phyloP scores from a whole-genome alignment of 495 filamentous ascomycete species.

The Daldinia childiae region DNA sequence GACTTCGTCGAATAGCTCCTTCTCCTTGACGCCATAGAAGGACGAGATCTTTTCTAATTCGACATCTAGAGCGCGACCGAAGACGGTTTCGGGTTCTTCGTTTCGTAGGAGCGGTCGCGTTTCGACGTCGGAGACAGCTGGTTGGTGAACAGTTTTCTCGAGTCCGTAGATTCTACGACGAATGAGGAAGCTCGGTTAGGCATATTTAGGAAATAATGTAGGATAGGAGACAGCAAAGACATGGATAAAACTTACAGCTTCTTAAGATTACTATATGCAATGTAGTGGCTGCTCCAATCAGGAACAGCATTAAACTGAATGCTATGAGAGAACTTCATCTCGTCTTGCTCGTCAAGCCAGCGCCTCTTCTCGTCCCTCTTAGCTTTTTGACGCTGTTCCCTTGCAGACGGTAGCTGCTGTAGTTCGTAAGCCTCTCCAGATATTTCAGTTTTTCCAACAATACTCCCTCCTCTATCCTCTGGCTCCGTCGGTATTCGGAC shows the following conservation, averaged over 20 bases:
- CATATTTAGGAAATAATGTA: neutral
- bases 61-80: constrained; percentile 80
- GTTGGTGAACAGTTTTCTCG: constrained; percentile 77
- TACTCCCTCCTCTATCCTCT: constrained; percentile 56
- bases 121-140: constrained; percentile 72
- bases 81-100: constrained; percentile 79
- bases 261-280: constrained; percentile 97
- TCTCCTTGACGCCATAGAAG: constrained; percentile 89
- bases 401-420: constrained; percentile 19
- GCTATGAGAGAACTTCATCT: constrained; percentile 99
- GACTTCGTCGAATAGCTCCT: constrained; percentile 82
- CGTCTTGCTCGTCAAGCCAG: constrained; percentile 71
- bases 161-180: constrained; percentile 85
- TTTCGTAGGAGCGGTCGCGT: constrained; percentile 79
- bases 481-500: constrained; percentile 33
- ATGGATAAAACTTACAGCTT: constrained; percentile 77
- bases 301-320: constrained; percentile 99
- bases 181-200: constrained; percentile 1
- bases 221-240: neutral
- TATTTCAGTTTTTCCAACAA: neutral
- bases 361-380: constrained; percentile 61
- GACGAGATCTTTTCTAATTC: constrained; percentile 93
- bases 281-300: constrained; percentile 97
- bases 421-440: constrained; percentile 51
- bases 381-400: constrained; percentile 39